Base-by-base conservation (phyloP, 352 stramenopile species). In the Plasmopara halstedii region DNA sequence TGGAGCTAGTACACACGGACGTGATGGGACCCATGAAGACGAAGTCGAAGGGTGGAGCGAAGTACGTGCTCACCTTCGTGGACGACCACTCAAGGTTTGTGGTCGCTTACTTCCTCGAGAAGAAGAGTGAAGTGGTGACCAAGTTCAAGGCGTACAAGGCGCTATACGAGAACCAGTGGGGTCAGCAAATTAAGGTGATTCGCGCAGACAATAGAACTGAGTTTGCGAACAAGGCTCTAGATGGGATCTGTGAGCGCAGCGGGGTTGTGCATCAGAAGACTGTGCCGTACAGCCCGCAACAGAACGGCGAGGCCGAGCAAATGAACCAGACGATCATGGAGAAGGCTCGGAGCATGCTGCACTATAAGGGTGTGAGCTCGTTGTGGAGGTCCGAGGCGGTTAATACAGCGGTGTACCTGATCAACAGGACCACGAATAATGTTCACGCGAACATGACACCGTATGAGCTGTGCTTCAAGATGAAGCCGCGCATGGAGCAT, bases 151-250 rank as follows among this genome's bases (percentile, higher is more conserved):
- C 23, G 23, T 27, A 9, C 23, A 9, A 27, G 8, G 23, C 23
- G 23, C 8, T 27, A 4, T 27, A 25, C 42, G 5, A 49, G 8
- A 56, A 50, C 5, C 46, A 67, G 18, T 63, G 50, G n/a, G 46
- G 50, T 11, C 9, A 47, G 10, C 37, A 27, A 1, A 49, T 67
- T 4, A 61, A 62, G 44, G 43, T 10, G 25, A 13, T 75, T 10
- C 43, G 57, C 4, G 58, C 61, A 4, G 57, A 69, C 53, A 67
- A 67, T 13, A 61, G 53, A 1, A 50, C 42, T 0, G 57, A 71
- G 39, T 52, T 61, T n/a, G 29, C 39, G 10, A 63, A 52, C 46
- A 54, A 66, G 29, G 36, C 4, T 9, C 4, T 27, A 9, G 23
- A 4, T 8, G 23, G 23, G n/a, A n/a, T n/a, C n/a, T n/a, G n/a